Base-by-base conservation (phyloP, 345 rosid species). In the Salix koriyanagi region DNA sequence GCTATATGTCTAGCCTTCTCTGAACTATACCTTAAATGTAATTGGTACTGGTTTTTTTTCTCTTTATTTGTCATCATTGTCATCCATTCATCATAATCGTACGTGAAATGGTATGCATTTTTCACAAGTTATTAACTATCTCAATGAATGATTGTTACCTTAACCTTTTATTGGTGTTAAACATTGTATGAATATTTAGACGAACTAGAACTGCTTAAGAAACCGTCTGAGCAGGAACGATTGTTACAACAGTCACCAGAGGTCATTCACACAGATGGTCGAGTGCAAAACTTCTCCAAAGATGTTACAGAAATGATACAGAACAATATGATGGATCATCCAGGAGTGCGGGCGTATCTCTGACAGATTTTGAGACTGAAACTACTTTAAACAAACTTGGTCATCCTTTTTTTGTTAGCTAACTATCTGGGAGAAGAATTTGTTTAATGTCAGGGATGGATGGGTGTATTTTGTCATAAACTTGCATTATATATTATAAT, bases 151-250 rank as follows among this genome's bases (percentile, higher is more conserved):
- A 25, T 23, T 15, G 75, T 71, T 37, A 75, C 78, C 82, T 79
- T 79, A 41, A 79, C 82, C 36, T 36, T 34, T 74, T 6, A 52
- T 60, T 48, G 36, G 65, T 25, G 30, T n/a, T 21, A 28, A 69
- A 79, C 82, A 46, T 69, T 79, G 78, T 42, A 48, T 48, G 82
- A 69, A 70, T 75, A 79, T 60, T 69, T 79, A 41, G 75, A 74
- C 25, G 65, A 70, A 52, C 67, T 64, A 50, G 78, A 79, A 48
- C 71, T 61, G 71, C 82, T 79, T 23, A 75, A 75, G 82, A 79
- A 75, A 52, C 82, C 82, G 10, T 16, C 71, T 16, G 82, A 79
- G 58, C 82, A 79, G 46, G 75, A 79, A 28, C 70, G 82, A 61
- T 37, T 74, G 19, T 23, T 79, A 41, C 64, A 69, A 32, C 61